Conservation (phyloP, 1,284 basidiomycete species). For the Irpex sp. region DNA sequence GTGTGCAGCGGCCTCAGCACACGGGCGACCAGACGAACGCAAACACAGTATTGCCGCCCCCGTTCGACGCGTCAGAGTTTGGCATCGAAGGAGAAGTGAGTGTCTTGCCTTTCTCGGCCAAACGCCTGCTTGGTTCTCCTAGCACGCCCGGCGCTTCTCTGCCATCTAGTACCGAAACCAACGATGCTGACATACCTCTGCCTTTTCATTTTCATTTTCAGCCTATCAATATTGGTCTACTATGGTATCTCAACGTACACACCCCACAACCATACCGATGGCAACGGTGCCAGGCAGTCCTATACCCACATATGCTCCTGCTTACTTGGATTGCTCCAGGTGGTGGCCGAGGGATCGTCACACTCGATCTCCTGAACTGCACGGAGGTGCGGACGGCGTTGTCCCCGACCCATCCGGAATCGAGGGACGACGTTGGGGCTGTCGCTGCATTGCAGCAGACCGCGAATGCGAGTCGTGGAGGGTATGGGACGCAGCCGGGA, state of each 20-base stretch:
- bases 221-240: slow-evolving; percentile 77
- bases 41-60: slow-evolving; percentile 3
- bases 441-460: slow-evolving; percentile 68
- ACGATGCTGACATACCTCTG: slow-evolving; percentile 7
- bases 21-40: neutral
- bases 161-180: slow-evolving; percentile 2
- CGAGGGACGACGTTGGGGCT: slow-evolving; percentile 80
- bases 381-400: slow-evolving; percentile 77
- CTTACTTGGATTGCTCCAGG: slow-evolving; percentile 80
- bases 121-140: slow-evolving; percentile 1
- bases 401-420: slow-evolving; percentile 73
- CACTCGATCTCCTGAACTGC: slow-evolving; percentile 80
- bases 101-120: slow-evolving; percentile 3
- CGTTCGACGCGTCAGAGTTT: slow-evolving; percentile 19
- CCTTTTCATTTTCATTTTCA: slow-evolving; percentile 30
- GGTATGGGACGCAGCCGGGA: slow-evolving; percentile 39
- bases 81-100: slow-evolving; percentile 40
- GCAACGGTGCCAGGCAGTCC: slow-evolving; percentile 80
- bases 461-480: slow-evolving; percentile 39
- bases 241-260: slow-evolving; percentile 92
- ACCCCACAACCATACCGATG: slow-evolving; percentile 73
- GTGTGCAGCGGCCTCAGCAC: neutral
- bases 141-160: slow-evolving; percentile 10
- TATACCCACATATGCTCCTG: slow-evolving; percentile 77
- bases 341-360: slow-evolving; percentile 77